phyloP scores from a whole-genome alignment of 257 asterid species.

The Fraxinus pennsylvanica region DNA sequence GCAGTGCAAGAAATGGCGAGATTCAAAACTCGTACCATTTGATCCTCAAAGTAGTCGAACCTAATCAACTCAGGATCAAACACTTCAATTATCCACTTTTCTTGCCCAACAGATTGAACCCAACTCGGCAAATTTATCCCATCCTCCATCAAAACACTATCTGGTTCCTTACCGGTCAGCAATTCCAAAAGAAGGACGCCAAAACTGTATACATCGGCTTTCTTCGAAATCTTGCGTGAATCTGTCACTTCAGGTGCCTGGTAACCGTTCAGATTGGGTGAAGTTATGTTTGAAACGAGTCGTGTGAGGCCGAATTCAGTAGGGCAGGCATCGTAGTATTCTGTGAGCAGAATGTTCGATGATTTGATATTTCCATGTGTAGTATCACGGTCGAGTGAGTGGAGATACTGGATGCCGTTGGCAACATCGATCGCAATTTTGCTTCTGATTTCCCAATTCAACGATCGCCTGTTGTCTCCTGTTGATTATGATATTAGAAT shows the following conservation, averaged over 20 bases:
- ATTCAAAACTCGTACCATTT: slow-evolving; percentile 40
- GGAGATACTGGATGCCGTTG: slow-evolving; percentile 49
- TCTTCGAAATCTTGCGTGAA: slow-evolving; percentile 36
- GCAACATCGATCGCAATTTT: slow-evolving; percentile 49
- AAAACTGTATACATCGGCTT: slow-evolving; percentile 55
- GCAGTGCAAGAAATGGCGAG: slow-evolving; percentile 54
- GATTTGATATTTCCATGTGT: slow-evolving; percentile 69
- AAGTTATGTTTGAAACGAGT: slow-evolving; percentile 33
- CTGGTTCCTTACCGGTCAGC: slow-evolving; percentile 44
- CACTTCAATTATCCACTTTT: slow-evolving; percentile 38
- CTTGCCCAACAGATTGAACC: slow-evolving; percentile 43
- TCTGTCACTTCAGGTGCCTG: slow-evolving; percentile 57
- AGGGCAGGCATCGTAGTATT: slow-evolving; percentile 36
- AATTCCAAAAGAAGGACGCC: slow-evolving; percentile 57
- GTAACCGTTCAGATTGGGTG: slow-evolving; percentile 35
- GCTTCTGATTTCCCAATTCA: slow-evolving; percentile 44
- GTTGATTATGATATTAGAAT: not conserved
- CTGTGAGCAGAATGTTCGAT: slow-evolving; percentile 54
- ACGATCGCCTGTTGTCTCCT: slow-evolving; percentile 32
- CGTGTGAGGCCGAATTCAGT: slow-evolving; percentile 51
- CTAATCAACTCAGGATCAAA: slow-evolving; percentile 41
- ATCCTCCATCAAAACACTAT: slow-evolving; percentile 31
- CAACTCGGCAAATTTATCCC: slow-evolving; percentile 47
- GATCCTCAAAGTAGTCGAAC: slow-evolving; percentile 31
- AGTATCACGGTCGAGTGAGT: slow-evolving; percentile 37